Percentiles rank a stretch among this genome's conserved stretches.
Evolutionary conservation across 179 eudicot species (phyloP).

Genomic region (Spergularia azorica): DNA sequence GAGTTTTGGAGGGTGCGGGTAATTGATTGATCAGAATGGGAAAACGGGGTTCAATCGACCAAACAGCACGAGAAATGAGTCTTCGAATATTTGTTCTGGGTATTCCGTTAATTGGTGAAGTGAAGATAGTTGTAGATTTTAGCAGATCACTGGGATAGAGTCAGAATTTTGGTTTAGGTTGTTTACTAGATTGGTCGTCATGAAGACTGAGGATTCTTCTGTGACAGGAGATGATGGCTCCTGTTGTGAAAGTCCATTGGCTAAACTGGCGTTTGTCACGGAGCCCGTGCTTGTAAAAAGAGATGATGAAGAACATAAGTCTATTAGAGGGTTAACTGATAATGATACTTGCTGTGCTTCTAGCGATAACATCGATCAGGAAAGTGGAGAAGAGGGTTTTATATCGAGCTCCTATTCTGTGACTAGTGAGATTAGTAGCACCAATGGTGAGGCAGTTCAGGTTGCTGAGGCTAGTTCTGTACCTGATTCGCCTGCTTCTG

Average conservation of each 20-base stretch:
- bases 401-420: slow-evolving; percentile 26
- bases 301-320: slow-evolving; percentile 21
- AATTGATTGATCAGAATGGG: slow-evolving; percentile 31
- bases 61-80: slow-evolving; percentile 12
- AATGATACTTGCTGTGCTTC: slow-evolving; percentile 32
- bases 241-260: slow-evolving; percentile 29
- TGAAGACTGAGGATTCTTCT: slow-evolving; percentile 39
- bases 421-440: slow-evolving; percentile 35
- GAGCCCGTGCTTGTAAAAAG: slow-evolving; percentile 26
- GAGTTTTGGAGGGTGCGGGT: slow-evolving; percentile 2
- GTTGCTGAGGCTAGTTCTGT: slow-evolving; percentile 29
- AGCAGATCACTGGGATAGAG: slow-evolving; percentile 27
- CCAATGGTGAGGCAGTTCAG: slow-evolving; percentile 24
- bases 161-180: slow-evolving; percentile 12
- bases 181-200: slow-evolving; percentile 24
- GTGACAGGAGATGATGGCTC: slow-evolving; percentile 33
- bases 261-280: slow-evolving; percentile 21
- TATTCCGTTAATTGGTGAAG: slow-evolving; percentile 24
- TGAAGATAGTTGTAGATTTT: slow-evolving; percentile 24
- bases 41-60: slow-evolving; percentile 26
- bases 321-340: slow-evolving; percentile 23
- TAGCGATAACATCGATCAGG: slow-evolving; percentile 28
- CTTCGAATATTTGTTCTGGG: slow-evolving; percentile 31
- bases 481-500: slow-evolving; percentile 21
- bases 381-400: slow-evolving; percentile 35